Conservation (phyloP, 2,329 filamentous ascomycete species). For the Triangularia setosa region DNA sequence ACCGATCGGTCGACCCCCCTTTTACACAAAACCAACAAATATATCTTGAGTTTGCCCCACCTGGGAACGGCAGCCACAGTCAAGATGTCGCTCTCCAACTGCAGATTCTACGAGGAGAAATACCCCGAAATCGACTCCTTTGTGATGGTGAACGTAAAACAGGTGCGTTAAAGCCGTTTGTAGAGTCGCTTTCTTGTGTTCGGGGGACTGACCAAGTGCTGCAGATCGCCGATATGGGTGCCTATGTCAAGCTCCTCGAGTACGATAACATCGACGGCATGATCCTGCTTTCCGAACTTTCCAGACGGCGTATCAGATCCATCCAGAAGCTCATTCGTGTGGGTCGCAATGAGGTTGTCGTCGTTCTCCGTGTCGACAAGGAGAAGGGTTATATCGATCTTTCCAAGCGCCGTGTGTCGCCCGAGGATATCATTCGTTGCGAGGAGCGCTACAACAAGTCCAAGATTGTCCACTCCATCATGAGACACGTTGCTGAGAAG, state of each 20-base stretch:
- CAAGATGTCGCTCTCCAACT: conserved; percentile 39
- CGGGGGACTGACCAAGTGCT: conserved; percentile 10
- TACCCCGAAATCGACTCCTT: conserved; percentile 98
- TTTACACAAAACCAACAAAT: conserved; percentile 5
- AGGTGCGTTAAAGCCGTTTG: conserved; percentile 51
- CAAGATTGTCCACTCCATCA: conserved; percentile 98
- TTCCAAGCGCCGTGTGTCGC: conserved; percentile 94
- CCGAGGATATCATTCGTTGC: conserved; percentile 96
- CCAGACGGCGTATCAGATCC: conserved; percentile 93
- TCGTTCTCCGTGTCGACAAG: conserved; percentile 97
- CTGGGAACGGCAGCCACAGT: conserved; percentile 26
- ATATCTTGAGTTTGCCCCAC: conserved; percentile 21
- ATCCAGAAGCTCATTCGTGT: conserved; percentile 99
- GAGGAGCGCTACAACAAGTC: conserved; percentile 99
- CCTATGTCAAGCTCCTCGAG: conserved; percentile 98
- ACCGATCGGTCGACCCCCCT: not conserved
- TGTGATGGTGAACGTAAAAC: conserved; percentile 99
- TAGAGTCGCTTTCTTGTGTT: not conserved
- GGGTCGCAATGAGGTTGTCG: conserved; percentile 96
- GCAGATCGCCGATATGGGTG: conserved; percentile 98
- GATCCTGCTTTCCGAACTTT: conserved; percentile 97
- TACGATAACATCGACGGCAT: conserved; percentile 99
- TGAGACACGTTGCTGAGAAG: conserved; percentile 98
- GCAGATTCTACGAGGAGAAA: conserved; percentile 49
- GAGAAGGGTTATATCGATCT: conserved; percentile 99